Evolutionary conservation across 345 rosid species (phyloP).

Genomic region (Hirschfeldia incana): DNA sequence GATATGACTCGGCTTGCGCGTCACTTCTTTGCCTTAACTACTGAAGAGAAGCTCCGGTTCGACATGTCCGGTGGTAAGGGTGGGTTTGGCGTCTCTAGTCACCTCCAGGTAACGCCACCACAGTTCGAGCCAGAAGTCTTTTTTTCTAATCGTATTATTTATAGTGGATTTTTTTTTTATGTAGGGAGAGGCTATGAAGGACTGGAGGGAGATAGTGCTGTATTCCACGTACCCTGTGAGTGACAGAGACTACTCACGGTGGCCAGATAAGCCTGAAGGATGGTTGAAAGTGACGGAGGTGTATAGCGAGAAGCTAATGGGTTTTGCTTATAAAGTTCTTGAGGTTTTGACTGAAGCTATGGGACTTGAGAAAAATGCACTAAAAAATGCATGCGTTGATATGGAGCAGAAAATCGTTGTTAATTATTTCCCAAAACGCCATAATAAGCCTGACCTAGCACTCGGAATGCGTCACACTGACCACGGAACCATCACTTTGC

Average conservation of each 20-base stretch:
- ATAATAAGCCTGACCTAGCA: conserved; percentile 77
- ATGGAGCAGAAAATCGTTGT: conserved; percentile 94
- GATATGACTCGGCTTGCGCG: conserved; percentile 71
- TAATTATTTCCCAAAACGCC: conserved; percentile 87
- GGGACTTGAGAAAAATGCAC: conserved; percentile 72
- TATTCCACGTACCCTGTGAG: conserved; percentile 75
- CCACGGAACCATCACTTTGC: conserved; percentile 81
- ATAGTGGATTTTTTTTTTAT: not conserved
- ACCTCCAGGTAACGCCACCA: conserved; percentile 62
- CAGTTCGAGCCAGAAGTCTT: not conserved
- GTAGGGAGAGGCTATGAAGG: conserved; percentile 87
- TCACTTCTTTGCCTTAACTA: conserved; percentile 70
- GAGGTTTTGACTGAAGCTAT: conserved; percentile 85
- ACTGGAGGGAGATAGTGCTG: conserved; percentile 91
- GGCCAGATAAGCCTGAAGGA: conserved; percentile 93
- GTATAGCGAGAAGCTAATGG: conserved; percentile 75
- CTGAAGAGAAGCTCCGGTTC: conserved; percentile 77
- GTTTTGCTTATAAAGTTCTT: conserved; percentile 76
- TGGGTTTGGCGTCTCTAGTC: conserved; percentile 92
- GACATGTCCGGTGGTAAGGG: conserved; percentile 97
- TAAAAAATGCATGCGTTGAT: conserved; percentile 80
- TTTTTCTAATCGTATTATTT: not conserved
- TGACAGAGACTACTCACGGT: conserved; percentile 73
- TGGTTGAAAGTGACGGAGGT: conserved; percentile 71
- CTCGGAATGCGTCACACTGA: conserved; percentile 95